These are phyloP conservation scores for Pyrenochaeta sp. DNA, from an alignment of 2,329 filamentous ascomycete species.

Conservation along the genomic window DNA sequence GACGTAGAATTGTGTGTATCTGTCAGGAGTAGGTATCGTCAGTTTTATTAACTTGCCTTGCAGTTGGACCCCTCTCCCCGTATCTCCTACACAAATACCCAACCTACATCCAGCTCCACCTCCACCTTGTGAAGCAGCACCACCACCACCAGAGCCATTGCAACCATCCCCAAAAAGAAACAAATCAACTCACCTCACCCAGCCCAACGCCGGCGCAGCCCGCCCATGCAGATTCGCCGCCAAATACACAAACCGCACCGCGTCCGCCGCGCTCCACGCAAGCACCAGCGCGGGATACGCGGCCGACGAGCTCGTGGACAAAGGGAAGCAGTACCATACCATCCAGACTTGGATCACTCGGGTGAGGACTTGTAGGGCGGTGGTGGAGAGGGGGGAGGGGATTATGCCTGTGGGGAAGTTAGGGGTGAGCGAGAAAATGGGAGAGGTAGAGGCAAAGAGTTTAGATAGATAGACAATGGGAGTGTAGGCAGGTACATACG, in stretches of 20 bases:
- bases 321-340: slow-evolving; percentile 32
- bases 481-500: slow-evolving; percentile 11
- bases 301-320: slow-evolving; percentile 18
- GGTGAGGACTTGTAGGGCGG: slow-evolving; percentile 29
- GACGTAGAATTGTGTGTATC: slow-evolving; percentile 32
- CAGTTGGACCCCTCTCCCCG: too few species aligned
- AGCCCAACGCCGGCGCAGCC: slow-evolving; percentile 18
- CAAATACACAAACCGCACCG: slow-evolving; percentile 30
- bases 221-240: slow-evolving; percentile 27
- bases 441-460: too few species aligned
- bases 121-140: too few species aligned
- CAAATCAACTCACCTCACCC: slow-evolving; percentile 22
- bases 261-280: slow-evolving; percentile 33
- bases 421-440: neutral
- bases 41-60: neutral
- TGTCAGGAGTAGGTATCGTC: slow-evolving; percentile 2
- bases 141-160: too few species aligned
- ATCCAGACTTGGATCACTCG: slow-evolving; percentile 40
- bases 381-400: slow-evolving; percentile 32
- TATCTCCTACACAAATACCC: too few species aligned
- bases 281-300: slow-evolving; percentile 28
- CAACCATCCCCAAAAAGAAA: too few species aligned
- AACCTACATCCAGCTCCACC: too few species aligned
- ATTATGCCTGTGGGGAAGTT: slow-evolving; percentile 20
- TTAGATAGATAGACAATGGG: neutral